phyloP scores from a whole-genome alignment of 2,329 filamentous ascomycete genomes.

The Beauveria scarabaeidicola region DNA sequence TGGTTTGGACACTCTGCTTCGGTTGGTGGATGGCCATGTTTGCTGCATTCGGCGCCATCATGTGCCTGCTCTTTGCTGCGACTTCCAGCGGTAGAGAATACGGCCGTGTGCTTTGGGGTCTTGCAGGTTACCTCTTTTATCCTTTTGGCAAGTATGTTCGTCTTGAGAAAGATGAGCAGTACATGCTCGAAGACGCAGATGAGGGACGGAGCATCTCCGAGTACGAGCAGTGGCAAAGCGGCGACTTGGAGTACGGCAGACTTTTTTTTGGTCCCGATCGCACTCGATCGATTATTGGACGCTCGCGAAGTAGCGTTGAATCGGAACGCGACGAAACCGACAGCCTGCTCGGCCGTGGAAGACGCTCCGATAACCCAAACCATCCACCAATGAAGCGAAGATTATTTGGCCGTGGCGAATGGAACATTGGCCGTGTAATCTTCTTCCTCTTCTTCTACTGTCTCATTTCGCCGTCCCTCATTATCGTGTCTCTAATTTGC shows the following conservation, averaged over 20 bases:
- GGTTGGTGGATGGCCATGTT: slow-evolving; percentile 91
- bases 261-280: slow-evolving; percentile 87
- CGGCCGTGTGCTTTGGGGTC: slow-evolving; percentile 72
- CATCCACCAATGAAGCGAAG: slow-evolving; percentile 58
- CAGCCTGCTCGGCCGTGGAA: slow-evolving; percentile 64
- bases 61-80: slow-evolving; percentile 74
- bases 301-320: slow-evolving; percentile 80
- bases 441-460: slow-evolving; percentile 97
- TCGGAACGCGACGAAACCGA: slow-evolving; percentile 79
- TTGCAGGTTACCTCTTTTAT: slow-evolving; percentile 83
- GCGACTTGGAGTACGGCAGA: slow-evolving; percentile 88
- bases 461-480: slow-evolving; percentile 75
- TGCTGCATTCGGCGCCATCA: slow-evolving; percentile 62
- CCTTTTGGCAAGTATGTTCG: slow-evolving; percentile 96
- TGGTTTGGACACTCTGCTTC: slow-evolving; percentile 83
- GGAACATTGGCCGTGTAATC: slow-evolving; percentile 88
- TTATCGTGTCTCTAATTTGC: slow-evolving; percentile 79
- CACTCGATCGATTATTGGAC: slow-evolving; percentile 72
- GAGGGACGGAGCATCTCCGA: slow-evolving; percentile 96
- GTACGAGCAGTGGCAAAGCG: slow-evolving; percentile 98
- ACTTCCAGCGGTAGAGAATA: slow-evolving; percentile 77
- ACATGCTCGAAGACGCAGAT: slow-evolving; percentile 87
- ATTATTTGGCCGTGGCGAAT: slow-evolving; percentile 89
- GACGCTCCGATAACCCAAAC: slow-evolving; percentile 40
- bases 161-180: slow-evolving; percentile 86